Conservation (phyloP, 108 stramenopile species). For the Cyclostephanos tholiformis region DNA sequence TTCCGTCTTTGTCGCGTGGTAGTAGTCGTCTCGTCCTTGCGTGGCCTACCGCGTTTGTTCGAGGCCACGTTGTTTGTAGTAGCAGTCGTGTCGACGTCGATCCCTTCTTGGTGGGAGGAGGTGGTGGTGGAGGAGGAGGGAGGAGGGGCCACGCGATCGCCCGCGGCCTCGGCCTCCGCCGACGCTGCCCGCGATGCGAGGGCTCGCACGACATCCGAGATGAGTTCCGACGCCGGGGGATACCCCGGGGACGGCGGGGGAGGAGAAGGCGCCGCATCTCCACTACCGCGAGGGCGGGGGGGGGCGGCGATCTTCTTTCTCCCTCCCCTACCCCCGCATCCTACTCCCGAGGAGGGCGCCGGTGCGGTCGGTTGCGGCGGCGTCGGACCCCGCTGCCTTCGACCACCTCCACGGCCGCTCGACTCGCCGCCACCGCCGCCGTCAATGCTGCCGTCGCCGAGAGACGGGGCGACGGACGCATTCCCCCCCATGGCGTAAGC, state of each 20-base stretch:
- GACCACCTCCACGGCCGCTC: neutral
- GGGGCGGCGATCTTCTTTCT: neutral
- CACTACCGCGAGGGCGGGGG: neutral
- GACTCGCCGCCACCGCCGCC: no score
- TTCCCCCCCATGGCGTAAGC: neutral
- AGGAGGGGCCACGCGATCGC: neutral
- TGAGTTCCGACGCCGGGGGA: slow-evolving; percentile 2
- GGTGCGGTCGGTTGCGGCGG: neutral
- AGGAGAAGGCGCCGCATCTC: no score
- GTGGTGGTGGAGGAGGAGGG: neutral
- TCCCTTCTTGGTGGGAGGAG: no score
- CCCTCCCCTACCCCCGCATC: no score
- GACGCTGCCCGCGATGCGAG: neutral
- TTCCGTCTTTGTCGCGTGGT: neutral
- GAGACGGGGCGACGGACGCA: no score
- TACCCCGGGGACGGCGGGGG: neutral
- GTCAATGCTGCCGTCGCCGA: no score
- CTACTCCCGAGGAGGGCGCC: no score
- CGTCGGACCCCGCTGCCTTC: neutral
- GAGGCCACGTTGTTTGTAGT: no score
- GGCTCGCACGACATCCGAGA: neutral
- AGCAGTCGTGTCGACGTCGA: neutral
- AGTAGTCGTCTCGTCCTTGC: no score
- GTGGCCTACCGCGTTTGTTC: neutral
- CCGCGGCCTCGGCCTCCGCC: no score